Evolutionary conservation across 352 stramenopile species (phyloP), one percentile per base, ranked within the genome.

Genomic region (Aphanomyces stellatus): DNA sequence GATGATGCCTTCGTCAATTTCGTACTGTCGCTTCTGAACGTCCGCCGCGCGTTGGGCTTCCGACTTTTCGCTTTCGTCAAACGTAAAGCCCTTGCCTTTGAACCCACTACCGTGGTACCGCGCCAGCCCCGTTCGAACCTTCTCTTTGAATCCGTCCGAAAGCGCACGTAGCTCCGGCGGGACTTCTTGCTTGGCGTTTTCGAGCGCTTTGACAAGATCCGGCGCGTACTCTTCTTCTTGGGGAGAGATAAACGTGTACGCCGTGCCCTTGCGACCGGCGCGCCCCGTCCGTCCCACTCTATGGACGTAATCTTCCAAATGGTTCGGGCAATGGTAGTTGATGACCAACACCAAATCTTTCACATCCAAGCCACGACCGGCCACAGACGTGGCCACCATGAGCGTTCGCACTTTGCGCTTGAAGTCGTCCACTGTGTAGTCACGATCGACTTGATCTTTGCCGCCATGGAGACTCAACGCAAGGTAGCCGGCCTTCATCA

Each of bases 281-380:
- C 97, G 80, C 15, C 96, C 97, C 24, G 97, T 99, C 57, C 97
- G 76, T 6, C 97, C 97, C 3, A 99, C 96, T 33, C 97, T 91
- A 80, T 99, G 98, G 2, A 99, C 96, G 69, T 99, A 99, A 69
- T 99, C 97, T 84, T 99, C 98, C 48, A 99, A 79, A 74, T 99
- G 97, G 74, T 99, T 99, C 0, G 98, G 98, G 53, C 92, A 98
- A 53, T 98, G 96, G 72, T 98, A 99, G 80, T 99, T 99, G 71
- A 99, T 97, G 33, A 99, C 98, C 69, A 98, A 96, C 37, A 96
- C 81, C 59, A 98, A 88, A 56, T 98, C 94, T 49, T 98, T 97
- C 34, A 99, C 97, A 72, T 99, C 97, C 42, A 99, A 84, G 64
- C 98, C 98, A 56, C 98, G 87, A 51, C 93, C 96, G 65, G 97